Percentiles rank a stretch among this genome's conserved stretches.
These are phyloP conservation scores for Dentipellis sp. DNA, from an alignment of 768 basidiomycete genomes.

Conservation along the genomic window DNA sequence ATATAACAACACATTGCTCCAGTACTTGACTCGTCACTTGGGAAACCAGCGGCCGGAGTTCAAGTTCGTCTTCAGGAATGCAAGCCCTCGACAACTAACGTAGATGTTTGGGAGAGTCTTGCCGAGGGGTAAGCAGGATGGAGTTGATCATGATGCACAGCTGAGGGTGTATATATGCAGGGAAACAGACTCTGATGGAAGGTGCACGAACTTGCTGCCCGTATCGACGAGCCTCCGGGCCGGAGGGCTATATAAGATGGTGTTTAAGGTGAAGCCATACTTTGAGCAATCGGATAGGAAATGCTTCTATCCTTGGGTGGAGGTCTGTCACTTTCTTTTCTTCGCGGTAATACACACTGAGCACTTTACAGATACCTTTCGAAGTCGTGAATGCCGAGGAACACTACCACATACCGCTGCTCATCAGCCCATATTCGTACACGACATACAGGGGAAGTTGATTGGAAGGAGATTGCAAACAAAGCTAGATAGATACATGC, in stretches of 20 bases:
- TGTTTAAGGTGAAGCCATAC: slow-evolving; percentile 78
- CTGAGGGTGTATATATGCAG: slow-evolving; percentile 27
- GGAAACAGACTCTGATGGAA: slow-evolving; percentile 71
- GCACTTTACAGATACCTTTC: slow-evolving; percentile 53
- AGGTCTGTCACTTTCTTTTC: slow-evolving; percentile 38
- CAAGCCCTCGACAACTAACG: slow-evolving; percentile 17
- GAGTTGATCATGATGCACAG: not conserved
- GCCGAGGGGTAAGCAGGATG: slow-evolving; percentile 44
- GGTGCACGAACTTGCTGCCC: slow-evolving; percentile 72
- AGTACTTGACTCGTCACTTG: slow-evolving; percentile 85
- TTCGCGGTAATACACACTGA: not conserved
- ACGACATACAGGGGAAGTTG: slow-evolving; percentile 92
- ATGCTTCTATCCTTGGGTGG: slow-evolving; percentile 88
- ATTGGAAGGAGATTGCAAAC: not conserved
- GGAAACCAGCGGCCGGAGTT: slow-evolving; percentile 72
- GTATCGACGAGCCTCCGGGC: slow-evolving; percentile 35
- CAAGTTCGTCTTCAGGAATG: slow-evolving; percentile 51
- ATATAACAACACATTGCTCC: not conserved
- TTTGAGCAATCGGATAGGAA: slow-evolving; percentile 54
- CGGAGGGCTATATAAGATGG: slow-evolving; percentile 69
- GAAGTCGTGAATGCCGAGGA: slow-evolving; percentile 60
- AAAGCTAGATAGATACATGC: not conserved
- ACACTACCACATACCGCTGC: slow-evolving; percentile 87
- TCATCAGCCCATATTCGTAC: slow-evolving; percentile 86
- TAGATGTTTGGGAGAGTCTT: slow-evolving; percentile 33